A percentile compares a stretch with the other conserved stretches of the same genome.
Evolutionary conservation across 1,284 basidiomycete genomes (phyloP).

Genomic region (Naganishia liquefaciens): DNA sequence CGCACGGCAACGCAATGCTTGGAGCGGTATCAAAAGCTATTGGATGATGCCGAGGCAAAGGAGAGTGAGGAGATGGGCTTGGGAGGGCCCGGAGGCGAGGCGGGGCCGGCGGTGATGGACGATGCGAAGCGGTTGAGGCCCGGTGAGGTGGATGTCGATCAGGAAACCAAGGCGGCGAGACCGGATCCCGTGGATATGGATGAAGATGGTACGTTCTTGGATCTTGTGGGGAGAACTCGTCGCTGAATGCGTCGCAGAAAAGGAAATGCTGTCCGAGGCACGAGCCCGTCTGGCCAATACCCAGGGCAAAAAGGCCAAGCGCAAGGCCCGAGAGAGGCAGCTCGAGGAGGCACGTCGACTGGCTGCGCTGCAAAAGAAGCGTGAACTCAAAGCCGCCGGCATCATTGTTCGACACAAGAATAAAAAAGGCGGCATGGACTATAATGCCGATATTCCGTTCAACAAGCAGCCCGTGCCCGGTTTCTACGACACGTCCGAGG

Average conservation of each 20-base stretch:
- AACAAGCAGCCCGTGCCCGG: constrained; percentile 94
- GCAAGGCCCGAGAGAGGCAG: constrained; percentile 94
- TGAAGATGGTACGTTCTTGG: constrained; percentile 73
- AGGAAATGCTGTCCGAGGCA: constrained; percentile 99
- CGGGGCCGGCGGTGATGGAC: constrained; percentile 75
- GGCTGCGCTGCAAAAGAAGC: constrained; percentile 95
- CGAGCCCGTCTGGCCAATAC: constrained; percentile 97
- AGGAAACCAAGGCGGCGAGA: constrained; percentile 94
- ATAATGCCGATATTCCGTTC: constrained; percentile 98
- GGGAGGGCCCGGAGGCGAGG: constrained; percentile 71
- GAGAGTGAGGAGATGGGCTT: constrained; percentile 90
- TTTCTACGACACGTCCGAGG: constrained; percentile 96
- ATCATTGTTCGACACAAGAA: constrained; percentile 82
- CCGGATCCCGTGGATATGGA: constrained; percentile 99
- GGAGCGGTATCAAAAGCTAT: constrained; percentile 94
- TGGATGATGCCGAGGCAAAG: constrained; percentile 95
- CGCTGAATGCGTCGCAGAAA: constrained; percentile 63
- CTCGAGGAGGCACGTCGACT: constrained; percentile 92
- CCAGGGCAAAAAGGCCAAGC: constrained; percentile 98
- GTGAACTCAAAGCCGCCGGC: constrained; percentile 95
- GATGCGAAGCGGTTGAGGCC: constrained; percentile 86
- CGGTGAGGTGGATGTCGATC: constrained; percentile 98
- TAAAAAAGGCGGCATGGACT: constrained; percentile 98
- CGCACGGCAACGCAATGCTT: constrained; percentile 98
- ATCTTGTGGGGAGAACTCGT: background rate